Evolutionary conservation across 2,329 filamentous ascomycete species (phyloP), one percentile per base, ranked within the genome.

Genomic region (Fragosphaeria purpurea): DNA sequence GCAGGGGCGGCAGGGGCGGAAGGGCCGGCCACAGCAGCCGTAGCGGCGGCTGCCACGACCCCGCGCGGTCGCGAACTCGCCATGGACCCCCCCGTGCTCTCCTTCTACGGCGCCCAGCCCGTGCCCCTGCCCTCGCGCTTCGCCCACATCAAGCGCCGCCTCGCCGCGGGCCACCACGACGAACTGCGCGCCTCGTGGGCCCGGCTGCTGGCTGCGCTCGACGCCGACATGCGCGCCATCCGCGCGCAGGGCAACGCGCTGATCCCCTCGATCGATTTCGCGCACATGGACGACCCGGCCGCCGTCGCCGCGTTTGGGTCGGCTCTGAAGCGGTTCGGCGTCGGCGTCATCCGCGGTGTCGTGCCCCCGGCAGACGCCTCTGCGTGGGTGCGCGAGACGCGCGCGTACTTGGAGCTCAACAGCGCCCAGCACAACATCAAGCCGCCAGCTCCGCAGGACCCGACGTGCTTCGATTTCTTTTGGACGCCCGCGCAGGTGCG

Each of bases 391-490:
- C 69, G 72, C 44, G 73, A 80, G 58, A 76, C 80, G 9, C 71
- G 76, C 56, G 69, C 74, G 41, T 86, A 86, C 60, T 72, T 81
- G 42, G 67, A 71, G 47, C 72, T 71, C 22, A 74, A 72, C 55
- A 37, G 8, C 33, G 12, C n/a, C 32, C 35, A 39, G 11, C 6
- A 4, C n/a, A 63, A 69, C 52, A 70, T 71, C 58, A 74, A 71
- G 62, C 75, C 73, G 45, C 82, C 81, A 33, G 75, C 76, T 0
- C 70, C 73, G 0, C 76, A 80, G 57, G 79, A 82, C 41, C 83
- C 83, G 5, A 79, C 82, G 1, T 85, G 85, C 47, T 86, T 82
- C 65, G 83, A 86, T 64, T 76, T 86, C 59, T 86, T 85, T 67
- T 86, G 83, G 83, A 83, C 82, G 5, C 82, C 82, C 0, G 77